A percentile compares a stretch with the other conserved stretches of the same genome.
Evolutionary conservation across 148 eudicot genomes (phyloP).

Genomic region (Chenopodium formosanum): DNA sequence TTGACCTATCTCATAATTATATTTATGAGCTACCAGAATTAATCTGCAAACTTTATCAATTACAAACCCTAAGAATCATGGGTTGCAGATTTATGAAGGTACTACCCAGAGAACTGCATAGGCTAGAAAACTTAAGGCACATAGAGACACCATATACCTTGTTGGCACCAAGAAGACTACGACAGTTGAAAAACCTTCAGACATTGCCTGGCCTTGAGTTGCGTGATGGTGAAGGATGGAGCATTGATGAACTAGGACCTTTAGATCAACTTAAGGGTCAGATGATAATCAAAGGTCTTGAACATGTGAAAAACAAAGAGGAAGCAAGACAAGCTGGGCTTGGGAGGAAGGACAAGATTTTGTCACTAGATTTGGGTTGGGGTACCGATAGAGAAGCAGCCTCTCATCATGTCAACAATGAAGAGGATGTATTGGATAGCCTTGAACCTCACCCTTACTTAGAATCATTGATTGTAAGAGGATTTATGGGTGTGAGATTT

Average conservation of each 20-base stretch:
- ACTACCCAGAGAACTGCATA: conserved; percentile 12
- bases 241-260: conserved; percentile 12
- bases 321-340: conserved; percentile 9
- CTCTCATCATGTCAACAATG: background rate
- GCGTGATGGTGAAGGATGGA: conserved; percentile 14
- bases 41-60: conserved; percentile 10
- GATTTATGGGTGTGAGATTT: background rate
- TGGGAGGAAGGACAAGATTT: background rate
- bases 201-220: conserved; percentile 13
- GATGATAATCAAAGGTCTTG: background rate
- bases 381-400: background rate
- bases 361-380: background rate
- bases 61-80: conserved; percentile 6
- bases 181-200: background rate
- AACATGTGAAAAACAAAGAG: conserved; percentile 3
- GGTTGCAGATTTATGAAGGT: background rate
- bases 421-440: conserved; percentile 16
- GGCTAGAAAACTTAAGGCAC: conserved; percentile 19
- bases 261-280: conserved; percentile 6
- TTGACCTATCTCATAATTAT: background rate
- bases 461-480: background rate
- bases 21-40: conserved; percentile 7
- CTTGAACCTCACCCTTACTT: conserved; percentile 4
- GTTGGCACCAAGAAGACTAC: conserved; percentile 1
- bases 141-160: background rate